Evolutionary conservation across 1,284 basidiomycete genomes (phyloP).

Genomic region (Sporisorium scitamineum): DNA sequence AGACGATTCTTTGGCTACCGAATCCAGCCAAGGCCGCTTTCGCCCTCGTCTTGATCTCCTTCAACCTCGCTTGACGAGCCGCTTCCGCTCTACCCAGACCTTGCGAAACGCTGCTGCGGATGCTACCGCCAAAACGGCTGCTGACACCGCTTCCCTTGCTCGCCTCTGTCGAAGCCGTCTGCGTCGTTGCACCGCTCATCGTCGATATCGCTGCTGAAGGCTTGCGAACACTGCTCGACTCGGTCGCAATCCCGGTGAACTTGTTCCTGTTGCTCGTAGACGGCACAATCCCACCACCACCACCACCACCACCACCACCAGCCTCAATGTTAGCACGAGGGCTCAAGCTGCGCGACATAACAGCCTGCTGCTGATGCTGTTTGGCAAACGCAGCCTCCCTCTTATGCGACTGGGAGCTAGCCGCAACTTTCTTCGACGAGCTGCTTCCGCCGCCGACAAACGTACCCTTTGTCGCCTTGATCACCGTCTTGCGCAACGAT

Average conservation of each 20-base stretch:
- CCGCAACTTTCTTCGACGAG: slow-evolving; percentile 23
- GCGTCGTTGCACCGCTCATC: neutral
- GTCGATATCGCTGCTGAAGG: slow-evolving; percentile 18
- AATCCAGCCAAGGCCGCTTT: slow-evolving; percentile 36
- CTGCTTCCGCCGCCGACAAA: slow-evolving; percentile 19
- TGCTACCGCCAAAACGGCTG: slow-evolving; percentile 29
- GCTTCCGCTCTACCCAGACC: slow-evolving; percentile 37
- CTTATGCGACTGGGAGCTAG: slow-evolving; percentile 15
- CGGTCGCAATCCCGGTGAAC: slow-evolving; percentile 24
- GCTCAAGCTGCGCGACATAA: slow-evolving; percentile 32
- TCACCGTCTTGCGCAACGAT: slow-evolving; percentile 40
- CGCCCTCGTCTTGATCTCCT: slow-evolving; percentile 44
- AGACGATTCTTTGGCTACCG: slow-evolving; percentile 30
- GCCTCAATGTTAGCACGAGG: slow-evolving; percentile 3
- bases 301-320: neutral
- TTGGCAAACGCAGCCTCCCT: slow-evolving; percentile 27
- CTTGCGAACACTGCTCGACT: slow-evolving; percentile 6
- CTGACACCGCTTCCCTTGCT: slow-evolving; percentile 19
- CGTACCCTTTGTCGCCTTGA: slow-evolving; percentile 40
- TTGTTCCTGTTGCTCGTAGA: slow-evolving; percentile 28
- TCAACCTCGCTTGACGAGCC: slow-evolving; percentile 38
- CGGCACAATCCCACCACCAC: neutral
- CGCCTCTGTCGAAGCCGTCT: slow-evolving; percentile 2
- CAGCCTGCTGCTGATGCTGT: slow-evolving; percentile 36
- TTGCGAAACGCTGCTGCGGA: slow-evolving; percentile 38